phyloP scores from a whole-genome alignment of 495 filamentous ascomycete genomes.

The Staphylotrichum longicolle region DNA sequence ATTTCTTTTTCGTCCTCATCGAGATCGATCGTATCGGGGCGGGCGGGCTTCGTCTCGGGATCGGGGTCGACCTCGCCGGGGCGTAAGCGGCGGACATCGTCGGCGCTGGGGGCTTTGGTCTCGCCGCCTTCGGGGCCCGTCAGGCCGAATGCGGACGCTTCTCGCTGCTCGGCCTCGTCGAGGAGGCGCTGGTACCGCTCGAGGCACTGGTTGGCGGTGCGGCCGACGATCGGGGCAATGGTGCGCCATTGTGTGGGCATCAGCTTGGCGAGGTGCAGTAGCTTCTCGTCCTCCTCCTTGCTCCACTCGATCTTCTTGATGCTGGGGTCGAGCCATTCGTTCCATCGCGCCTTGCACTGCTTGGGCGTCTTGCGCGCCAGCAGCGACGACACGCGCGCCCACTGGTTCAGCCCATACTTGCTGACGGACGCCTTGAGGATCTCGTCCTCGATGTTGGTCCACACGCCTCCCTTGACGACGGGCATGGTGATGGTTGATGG shows the following conservation, averaged over 20 bases:
- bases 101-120: conserved; percentile 81
- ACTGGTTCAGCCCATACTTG: conserved; percentile 97
- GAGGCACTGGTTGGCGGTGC: conserved; percentile 93
- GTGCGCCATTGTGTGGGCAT: conserved; percentile 99
- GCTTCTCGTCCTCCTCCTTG: conserved; percentile 96
- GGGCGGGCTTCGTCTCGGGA: conserved; percentile 93
- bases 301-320: conserved; percentile 99
- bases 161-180: conserved; percentile 91
- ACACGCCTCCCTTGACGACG: conserved; percentile 97
- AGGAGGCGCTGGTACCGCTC: conserved; percentile 95
- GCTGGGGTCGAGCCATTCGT: conserved; percentile 95
- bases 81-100: conserved; percentile 84
- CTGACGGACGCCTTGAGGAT: conserved; percentile 95
- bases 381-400: conserved; percentile 96
- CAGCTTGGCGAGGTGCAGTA: conserved; percentile 92
- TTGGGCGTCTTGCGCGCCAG: conserved; percentile 97
- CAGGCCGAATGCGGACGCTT: conserved; percentile 75
- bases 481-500: conserved; percentile 60
- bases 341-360: conserved; percentile 98
- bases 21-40: conserved; percentile 94
- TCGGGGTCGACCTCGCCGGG: conserved; percentile 95
- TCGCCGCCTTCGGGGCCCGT: conserved; percentile 87
- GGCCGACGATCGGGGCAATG: conserved; percentile 92
- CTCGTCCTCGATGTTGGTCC: conserved; percentile 79
- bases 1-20: conserved; percentile 99